Base-by-base conservation (phyloP, 352 stramenopile genomes). In the Globisporangium middletonii region DNA sequence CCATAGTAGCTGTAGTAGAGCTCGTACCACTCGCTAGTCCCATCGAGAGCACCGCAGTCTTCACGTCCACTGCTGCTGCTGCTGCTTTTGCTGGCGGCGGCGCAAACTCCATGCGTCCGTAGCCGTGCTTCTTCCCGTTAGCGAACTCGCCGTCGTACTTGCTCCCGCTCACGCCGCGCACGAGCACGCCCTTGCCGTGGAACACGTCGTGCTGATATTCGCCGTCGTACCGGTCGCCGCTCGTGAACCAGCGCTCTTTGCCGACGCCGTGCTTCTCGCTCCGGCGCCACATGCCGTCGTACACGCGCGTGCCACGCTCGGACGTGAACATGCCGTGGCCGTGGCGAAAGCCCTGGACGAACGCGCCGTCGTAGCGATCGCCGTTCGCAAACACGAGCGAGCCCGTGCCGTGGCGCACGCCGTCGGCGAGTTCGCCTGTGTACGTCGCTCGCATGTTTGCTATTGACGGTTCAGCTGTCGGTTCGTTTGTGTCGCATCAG, bases 101-200 rank as follows among this genome's bases (percentile, higher is more conserved):
- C 12, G 42, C 62, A 45, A 86, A 91, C 48, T 86, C 75, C 76
- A 91, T 91, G 35, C 77, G 71, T 3, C 80, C 80, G 19, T 60
- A 60, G 18, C 78, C 80, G 33, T 91, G 70, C 26, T 78, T 78
- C 37, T 70, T 64, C 3, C 76, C 80, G 15, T 71, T 63, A 3
- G 60, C 63, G 47, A 89, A 89, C 50, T 83, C 73, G 13, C 78
- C 80, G 9, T 85, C 73, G 67, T 89, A 91, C 55, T 72, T 83
- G 55, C 52, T 75, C 12, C 67, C 64, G 42, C 64, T 81, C 13
- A 48, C 64, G 1, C 76, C 73, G 12, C 64, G 62, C 8, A 73
- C 57, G 4, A 83, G 51, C 19, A 78, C 41, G n/a, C 80, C 80
- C 41, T 73, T 69, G 59, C 80, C 80, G 37, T 91, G 73, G 30